Percentiles rank a stretch among this genome's conserved stretches.
Conservation (phyloP, 306 rosid genomes). For the Ochetophila trinervis region DNA sequence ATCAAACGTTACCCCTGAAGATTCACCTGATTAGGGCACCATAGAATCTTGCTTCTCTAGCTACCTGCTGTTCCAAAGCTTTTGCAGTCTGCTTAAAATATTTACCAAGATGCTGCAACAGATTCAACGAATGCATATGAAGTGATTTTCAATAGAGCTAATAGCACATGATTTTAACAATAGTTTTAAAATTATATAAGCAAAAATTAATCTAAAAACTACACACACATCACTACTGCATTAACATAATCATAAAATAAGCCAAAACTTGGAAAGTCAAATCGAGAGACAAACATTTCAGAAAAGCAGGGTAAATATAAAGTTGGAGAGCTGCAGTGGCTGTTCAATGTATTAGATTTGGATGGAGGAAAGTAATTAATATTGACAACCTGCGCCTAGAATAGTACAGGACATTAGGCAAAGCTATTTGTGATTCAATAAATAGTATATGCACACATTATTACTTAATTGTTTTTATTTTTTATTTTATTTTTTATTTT, state of each 20-base stretch:
- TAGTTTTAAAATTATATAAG: no score
- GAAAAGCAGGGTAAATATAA: not conserved
- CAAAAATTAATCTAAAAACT: no score
- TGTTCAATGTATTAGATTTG: not conserved
- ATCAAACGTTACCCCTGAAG: not conserved
- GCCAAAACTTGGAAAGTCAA: not conserved
- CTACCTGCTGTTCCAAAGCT: constrained; percentile 87
- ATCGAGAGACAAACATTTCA: not conserved
- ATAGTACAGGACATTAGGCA: no score
- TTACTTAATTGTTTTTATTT: no score
- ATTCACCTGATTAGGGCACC: constrained; percentile 85
- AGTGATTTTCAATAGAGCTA: not conserved
- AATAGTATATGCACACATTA: no score
- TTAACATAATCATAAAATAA: no score
- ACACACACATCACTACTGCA: no score
- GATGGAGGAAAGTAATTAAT: not conserved
- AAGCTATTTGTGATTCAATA: no score
- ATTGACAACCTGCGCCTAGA: no score
- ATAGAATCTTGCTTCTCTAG: constrained; percentile 93
- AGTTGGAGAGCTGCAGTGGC: not conserved
- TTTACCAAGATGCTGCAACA: constrained; percentile 77
- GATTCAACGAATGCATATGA: constrained; percentile 11
- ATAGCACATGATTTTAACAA: not conserved
- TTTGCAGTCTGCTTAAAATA: constrained; percentile 91
- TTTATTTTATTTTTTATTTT: no score